Base-by-base conservation (phyloP, 2,329 filamentous ascomycete genomes). In the Leptographium wingfieldii region DNA sequence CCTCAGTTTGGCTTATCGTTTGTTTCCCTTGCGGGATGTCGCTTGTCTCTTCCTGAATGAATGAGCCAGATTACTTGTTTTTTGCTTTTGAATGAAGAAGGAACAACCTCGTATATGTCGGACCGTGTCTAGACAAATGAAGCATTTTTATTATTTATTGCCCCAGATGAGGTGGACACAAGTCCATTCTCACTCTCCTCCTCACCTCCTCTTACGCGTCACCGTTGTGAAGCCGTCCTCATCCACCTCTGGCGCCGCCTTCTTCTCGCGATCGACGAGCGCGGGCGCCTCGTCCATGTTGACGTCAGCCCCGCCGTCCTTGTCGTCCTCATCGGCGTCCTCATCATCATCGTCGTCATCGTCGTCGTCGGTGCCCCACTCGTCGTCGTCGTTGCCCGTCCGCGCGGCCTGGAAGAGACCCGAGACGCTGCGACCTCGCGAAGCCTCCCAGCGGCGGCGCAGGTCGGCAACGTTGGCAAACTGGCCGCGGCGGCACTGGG, bases 221-320 rank as follows among this genome's bases (percentile, higher is more conserved):
- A 91, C 87, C 72, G 81, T 89, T 19, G 84, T 89, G 70, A 92
- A 92, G 5, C 88, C 88, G 68, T 92, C 88, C 65, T 91, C 87
- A 71, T 92, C 88, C 54, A 92, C 77, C 70, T 90, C 83, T 0
- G 88, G 87, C 68, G 81, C 79, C 19, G 77, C 71, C 73, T 84
- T 88, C 71, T 88, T 83, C 70, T 78, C 84, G 16, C 77, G 75
- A 54, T 70, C 76, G 48, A 76, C 69, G 63, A 87, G 71, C 53
- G 79, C 73, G 9, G 86, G 84, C 43, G 87, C 87, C 62, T 90
- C 87, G 49, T 76, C 80, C 85, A 89, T 88, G 56, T 86, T 79
- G 12, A 83, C 78, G 9, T 78, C 80, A 12, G 77, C 80, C 14
- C 81, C 83, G 14, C 82, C 82, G 9, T 80, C 79, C 57, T 73